A percentile compares a stretch with the other conserved stretches of the same genome.
Conservation (phyloP, 2,329 filamentous ascomycete species). For the Lachnellula hyalina region DNA sequence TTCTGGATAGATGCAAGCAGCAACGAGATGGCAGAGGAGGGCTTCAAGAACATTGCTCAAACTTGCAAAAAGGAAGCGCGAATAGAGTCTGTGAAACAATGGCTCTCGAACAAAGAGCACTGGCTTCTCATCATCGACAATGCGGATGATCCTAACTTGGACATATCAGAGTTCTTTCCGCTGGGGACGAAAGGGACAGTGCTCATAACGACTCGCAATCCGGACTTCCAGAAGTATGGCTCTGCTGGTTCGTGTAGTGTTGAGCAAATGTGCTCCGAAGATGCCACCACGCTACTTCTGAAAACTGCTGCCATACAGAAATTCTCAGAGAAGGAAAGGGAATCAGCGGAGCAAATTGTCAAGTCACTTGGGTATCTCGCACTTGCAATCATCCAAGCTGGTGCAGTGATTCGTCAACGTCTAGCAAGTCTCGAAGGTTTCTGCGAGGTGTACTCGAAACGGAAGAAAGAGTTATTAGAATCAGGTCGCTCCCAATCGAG, state of each 20-base stretch:
- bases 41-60: constrained; percentile 8
- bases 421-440: constrained; percentile 12
- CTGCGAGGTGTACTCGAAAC: constrained; percentile 5
- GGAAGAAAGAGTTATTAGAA: constrained; percentile 11
- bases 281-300: constrained; percentile 20
- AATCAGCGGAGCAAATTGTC: constrained; percentile 15
- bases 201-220: constrained; percentile 37
- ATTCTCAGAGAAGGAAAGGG: background rate
- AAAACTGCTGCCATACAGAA: constrained; percentile 5
- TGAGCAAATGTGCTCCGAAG: constrained; percentile 21
- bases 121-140: constrained; percentile 40
- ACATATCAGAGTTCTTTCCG: constrained; percentile 27
- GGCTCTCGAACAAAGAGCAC: constrained; percentile 19
- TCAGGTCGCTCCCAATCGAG: background rate
- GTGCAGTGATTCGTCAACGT: constrained; percentile 15
- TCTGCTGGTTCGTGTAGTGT: constrained; percentile 13
- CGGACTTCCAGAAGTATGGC: background rate
- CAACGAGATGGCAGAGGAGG: constrained; percentile 3
- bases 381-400: constrained; percentile 30
- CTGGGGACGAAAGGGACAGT: constrained; percentile 28
- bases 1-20: constrained; percentile 20
- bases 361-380: constrained; percentile 24
- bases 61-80: background rate
- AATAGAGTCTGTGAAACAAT: constrained; percentile 13
- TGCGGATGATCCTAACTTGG: constrained; percentile 33